Base-by-base conservation (phyloP, 192 early-diverging fungal species). In the Lunasporangiospora selenospora region DNA sequence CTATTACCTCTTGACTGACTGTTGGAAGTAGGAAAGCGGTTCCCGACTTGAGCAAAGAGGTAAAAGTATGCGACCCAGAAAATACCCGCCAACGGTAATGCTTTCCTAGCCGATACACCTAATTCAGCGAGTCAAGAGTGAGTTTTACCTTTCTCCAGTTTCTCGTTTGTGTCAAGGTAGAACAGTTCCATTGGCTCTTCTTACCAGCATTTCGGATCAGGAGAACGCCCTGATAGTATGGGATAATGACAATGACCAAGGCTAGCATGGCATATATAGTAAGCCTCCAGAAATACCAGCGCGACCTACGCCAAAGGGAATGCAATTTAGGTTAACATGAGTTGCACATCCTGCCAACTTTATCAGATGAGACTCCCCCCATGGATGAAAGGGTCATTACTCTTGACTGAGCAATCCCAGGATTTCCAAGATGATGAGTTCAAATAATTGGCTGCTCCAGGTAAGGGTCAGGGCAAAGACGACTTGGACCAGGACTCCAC, bases 361-460 rank as follows among this genome's bases (percentile, higher is more conserved):
- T n/a, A n/a, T n/a, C n/a, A n/a, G n/a, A n/a, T n/a, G n/a, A n/a
- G n/a, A n/a, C n/a, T n/a, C n/a, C n/a, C n/a, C n/a, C n/a, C n/a
- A n/a, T n/a, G n/a, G n/a, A n/a, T n/a, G n/a, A n/a, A n/a, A n/a
- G n/a, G n/a, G n/a, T n/a, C n/a, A n/a, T n/a, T 80, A 79, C 73
- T 83, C 82, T 61, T 83, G 87, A 58, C 80, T 78, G 49, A 92
- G 76, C 7, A 94, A 53, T 7, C 86, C 85, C 40, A 80, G 77
- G 51, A 96, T 93, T 62, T 93, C 93, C 73, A 93, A 86, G 38
- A 96, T 84, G 15, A 96, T 80, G 50, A 96, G 83, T 57, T 92
- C 84, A 64, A 96, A 91, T 55, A 96, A 81, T 29, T 84, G 83
- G 65, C 92, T 87, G 31, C 87, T 84, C 61, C 83, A 85, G n/a